Conservation (phyloP, 2,329 filamentous ascomycete genomes). For the Fusarium nisikadoi region DNA sequence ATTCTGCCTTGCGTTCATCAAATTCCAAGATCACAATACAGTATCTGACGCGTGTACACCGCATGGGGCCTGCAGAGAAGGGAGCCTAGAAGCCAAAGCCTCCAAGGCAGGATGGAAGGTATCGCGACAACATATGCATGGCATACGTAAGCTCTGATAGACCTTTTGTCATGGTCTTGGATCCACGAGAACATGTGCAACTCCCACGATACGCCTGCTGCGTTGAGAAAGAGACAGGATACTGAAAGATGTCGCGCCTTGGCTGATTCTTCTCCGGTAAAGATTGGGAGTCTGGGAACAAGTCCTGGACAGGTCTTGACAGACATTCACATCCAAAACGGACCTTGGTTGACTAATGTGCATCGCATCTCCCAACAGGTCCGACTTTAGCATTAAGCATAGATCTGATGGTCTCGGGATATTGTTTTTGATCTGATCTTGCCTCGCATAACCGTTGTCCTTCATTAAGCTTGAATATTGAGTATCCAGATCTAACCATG, state of each 20-base stretch:
- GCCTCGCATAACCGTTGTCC: not conserved
- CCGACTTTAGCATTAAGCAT: not conserved
- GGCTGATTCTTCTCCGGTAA: rapidly evolving
- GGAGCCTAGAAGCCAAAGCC: not conserved
- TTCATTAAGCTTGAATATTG: not conserved
- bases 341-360: not conserved
- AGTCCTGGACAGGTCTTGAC: rapidly evolving
- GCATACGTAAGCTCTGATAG: not conserved
- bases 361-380: rapidly evolving
- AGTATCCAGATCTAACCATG: not conserved
- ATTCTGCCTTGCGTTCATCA: not conserved
- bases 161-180: rapidly evolving
- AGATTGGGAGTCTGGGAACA: rapidly evolving
- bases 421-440: not conserved
- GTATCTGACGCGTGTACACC: not conserved
- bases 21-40: too few species aligned
- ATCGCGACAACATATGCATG: not conserved
- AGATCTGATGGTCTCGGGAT: not conserved
- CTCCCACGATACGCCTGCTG: not conserved
- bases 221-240: too few species aligned
- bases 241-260: not conserved
- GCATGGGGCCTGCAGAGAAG: rapidly evolving
- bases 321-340: not conserved
- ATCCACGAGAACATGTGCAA: rapidly evolving
- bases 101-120: rapidly evolving